A percentile compares a stretch with the other conserved stretches of the same genome.
Conservation (phyloP, 2,329 filamentous ascomycete genomes). For the Myriosclerotinia scirpicola region DNA sequence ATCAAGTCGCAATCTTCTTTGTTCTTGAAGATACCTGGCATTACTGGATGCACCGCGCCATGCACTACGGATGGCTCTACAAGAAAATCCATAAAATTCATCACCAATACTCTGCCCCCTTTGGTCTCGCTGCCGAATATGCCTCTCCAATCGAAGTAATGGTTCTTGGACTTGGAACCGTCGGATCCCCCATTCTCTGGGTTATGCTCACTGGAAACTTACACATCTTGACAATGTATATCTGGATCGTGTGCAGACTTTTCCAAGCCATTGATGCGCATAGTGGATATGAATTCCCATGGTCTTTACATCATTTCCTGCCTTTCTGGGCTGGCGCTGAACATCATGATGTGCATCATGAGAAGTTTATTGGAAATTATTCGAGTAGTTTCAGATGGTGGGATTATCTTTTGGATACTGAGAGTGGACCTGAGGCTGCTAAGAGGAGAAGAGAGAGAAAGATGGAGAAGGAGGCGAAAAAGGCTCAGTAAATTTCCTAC, state of each 20-base stretch:
- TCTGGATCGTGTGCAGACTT: slow-evolving; percentile 88
- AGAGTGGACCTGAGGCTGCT: slow-evolving; percentile 83
- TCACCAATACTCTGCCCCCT: slow-evolving; percentile 97
- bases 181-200: slow-evolving; percentile 81
- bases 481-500: slow-evolving; percentile 38
- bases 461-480: slow-evolving; percentile 62
- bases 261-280: slow-evolving; percentile 98
- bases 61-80: slow-evolving; percentile 96
- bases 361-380: slow-evolving; percentile 98
- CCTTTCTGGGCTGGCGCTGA: slow-evolving; percentile 98
- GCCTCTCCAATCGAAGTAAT: slow-evolving; percentile 97
- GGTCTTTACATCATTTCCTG: slow-evolving; percentile 91
- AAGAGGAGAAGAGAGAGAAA: slow-evolving; percentile 81
- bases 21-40: slow-evolving; percentile 97
- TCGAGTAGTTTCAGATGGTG: slow-evolving; percentile 98
- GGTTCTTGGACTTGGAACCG: slow-evolving; percentile 84
- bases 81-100: slow-evolving; percentile 98
- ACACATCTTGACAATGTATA: slow-evolving; percentile 96
- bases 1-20: slow-evolving; percentile 93
- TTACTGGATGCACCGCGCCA: slow-evolving; percentile 90
- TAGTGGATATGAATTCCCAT: slow-evolving; percentile 97
- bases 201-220: slow-evolving; percentile 80
- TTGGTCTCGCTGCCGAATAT: slow-evolving; percentile 95
- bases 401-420: slow-evolving; percentile 92
- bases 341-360: slow-evolving; percentile 96